Evolutionary conservation across 2,329 filamentous ascomycete species (phyloP), one percentile per base, ranked within the genome.

Genomic region (Beauveria varroae): DNA sequence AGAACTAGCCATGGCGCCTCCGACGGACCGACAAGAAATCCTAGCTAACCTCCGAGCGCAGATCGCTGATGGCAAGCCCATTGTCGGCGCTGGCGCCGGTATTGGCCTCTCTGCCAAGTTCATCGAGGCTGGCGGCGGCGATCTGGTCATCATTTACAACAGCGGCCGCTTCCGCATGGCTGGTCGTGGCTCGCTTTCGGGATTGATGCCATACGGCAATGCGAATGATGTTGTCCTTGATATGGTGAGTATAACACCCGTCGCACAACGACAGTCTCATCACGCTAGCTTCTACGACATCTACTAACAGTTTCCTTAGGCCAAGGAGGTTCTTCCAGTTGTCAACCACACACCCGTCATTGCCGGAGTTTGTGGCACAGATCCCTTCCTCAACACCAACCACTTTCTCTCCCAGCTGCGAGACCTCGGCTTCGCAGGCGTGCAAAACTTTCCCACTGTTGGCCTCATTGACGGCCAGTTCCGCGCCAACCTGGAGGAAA

Each of bases 391-490:
- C 34, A 76, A 81, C 61, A 88, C 89, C 70, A 73, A 79, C 2
- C 68, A 72, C 5, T 89, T 90, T 67, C 76, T 90, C 18, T 68
- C 71, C 20, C 79, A 89, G 68, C 74, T 90, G 41, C 80, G 81
- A 60, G 78, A 79, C 1, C 71, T 88, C 18, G 87, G 87, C 0
- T 89, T 90, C 65, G 81, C 82, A 1, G 88, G 88, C 1, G 79
- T 90, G 16, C 87, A 90, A 70, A 90, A 90, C 67, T 90, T 90
- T 69, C 87, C 87, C 1, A 90, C 87, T 0, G 86, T 90, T 1
- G 87, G 87, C 0, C 74, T 90, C 24, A 86, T 90, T 41, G 87
- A 90, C 70, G 87, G 86, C 1, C 78, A 78, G 14, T 90, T 90
- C 69, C 79, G 88, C 14, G 78, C 79, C 24, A 86, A 87, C 65